These are phyloP conservation scores for Lactifluus pinguis DNA, from an alignment of 768 basidiomycete species.

Conservation along the genomic window DNA sequence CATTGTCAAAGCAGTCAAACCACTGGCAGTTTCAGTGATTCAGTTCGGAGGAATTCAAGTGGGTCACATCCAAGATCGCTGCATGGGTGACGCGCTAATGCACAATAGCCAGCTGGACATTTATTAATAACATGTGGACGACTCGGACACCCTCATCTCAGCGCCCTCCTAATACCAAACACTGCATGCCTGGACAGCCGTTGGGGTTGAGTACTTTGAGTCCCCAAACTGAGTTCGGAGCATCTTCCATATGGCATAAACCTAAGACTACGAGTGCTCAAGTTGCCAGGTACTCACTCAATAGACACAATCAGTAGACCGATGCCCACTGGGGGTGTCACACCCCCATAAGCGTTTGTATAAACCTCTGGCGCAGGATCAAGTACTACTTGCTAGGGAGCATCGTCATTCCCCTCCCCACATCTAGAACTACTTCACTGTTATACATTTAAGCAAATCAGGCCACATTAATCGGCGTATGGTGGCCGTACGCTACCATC, in stretches of 20 bases:
- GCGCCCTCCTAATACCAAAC: not conserved
- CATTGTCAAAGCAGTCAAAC: too few relatives aligned
- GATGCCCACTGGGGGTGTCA: not conserved
- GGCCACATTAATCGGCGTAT: not conserved
- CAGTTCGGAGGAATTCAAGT: too few relatives aligned
- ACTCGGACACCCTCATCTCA: not conserved
- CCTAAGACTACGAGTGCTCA: not conserved
- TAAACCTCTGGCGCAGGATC: not conserved
- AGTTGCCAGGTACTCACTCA: not conserved
- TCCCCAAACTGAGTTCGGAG: not conserved
- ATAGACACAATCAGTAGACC: not conserved
- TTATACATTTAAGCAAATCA: not conserved
- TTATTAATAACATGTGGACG: too few relatives aligned
- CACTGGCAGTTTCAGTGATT: too few relatives aligned
- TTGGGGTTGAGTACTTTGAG: too few relatives aligned
- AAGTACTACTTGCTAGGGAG: not conserved
- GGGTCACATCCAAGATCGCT: too few relatives aligned
- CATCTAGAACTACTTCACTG: too few relatives aligned
- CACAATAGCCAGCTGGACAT: too few relatives aligned
- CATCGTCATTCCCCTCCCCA: too few relatives aligned
- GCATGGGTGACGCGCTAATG: too few relatives aligned
- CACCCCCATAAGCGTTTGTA: not conserved
- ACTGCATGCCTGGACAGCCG: not conserved
- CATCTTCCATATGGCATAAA: not conserved
- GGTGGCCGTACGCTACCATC: constrained; percentile 24